Base-by-base conservation (phyloP, 2,329 filamentous ascomycete genomes). In the Delphinella strobiligena region DNA sequence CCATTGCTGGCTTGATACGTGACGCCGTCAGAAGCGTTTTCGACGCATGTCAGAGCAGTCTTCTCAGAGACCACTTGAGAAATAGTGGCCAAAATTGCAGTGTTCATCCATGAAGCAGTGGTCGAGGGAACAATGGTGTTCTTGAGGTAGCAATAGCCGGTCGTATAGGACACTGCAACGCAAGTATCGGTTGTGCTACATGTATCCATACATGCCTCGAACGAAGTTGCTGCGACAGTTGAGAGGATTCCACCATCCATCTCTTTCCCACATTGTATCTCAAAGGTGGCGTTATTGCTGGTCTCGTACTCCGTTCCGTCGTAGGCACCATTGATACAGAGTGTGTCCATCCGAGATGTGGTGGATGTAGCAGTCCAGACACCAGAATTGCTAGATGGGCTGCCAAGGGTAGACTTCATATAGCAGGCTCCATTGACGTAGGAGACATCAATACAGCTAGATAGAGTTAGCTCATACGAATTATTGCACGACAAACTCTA, bases 81-180 rank as follows among this genome's bases (percentile, higher is more conserved):
- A 7, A 7, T 27, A 7, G 12, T 36, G 30, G 8, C 42, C 8
- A 42, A 19, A 24, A 22, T 18, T n/a, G 45, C 45, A 19, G 44
- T 43, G 3, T 30, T 35, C 17, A 49, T 35, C 10, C 31, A 32
- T 4, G 40, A 27, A 27, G 42, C 38, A 17, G 38, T 17, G 30
- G 45, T 31, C 11, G 34, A 19, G 15, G 12, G 17, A 14, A 45
- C 46, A 15, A 52, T 17, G 3, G 33, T 40, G 5, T 30, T 40
- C 41, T 54, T 53, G 29, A 54, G 30, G 40, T 54, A 53, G 41
- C 51, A 54, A 2, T 47, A 45, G 4, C 38, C 30, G 8, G 47
- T 47, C 2, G 43, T 37, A 18, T 47, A 38, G 24, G 45, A 47
- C n/a, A 49, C 49, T 30, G 49, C 49, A 10, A 51, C 45, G 31